Base-by-base conservation (phyloP, 768 basidiomycete genomes). In the Pleurotus tuoliensis region DNA sequence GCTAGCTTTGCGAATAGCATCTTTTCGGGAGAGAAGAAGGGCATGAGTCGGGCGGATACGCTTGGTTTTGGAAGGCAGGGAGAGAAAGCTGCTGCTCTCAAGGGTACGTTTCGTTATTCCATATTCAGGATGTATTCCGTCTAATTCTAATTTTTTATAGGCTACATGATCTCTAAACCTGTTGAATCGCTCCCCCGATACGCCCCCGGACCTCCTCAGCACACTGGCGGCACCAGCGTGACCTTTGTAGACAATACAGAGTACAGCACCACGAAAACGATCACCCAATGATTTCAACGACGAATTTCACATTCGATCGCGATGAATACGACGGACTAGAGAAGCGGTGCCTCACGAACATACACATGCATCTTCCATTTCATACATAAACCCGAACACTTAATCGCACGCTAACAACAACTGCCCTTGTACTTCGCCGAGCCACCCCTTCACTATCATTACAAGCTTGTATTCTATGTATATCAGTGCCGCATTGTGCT, bases 31-130 rank as follows among this genome's bases (percentile, higher is more conserved):
- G 48, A 40, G 27, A 55, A 61, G 18, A 49, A 61, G 24, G 51
- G 43, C 51, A 58, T 51, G 47, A 58, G 39, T 45, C 57, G 20
- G 57, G 55, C 37, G 51, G 68, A 70, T 54, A 82, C 83, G 3
- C 80, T 82, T 66, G 92, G 92, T 1, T 94, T 94, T 62, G 92
- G 92, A 15, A 77, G 82, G 50, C 89, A 91, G 66, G 91, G 82
- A 18, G 88, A 92, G 76, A 92, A 88, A 72, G 78, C 78, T 40
- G 90, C 90, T 4, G 86, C 78, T 3, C 73, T 87, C 49, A 81
- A 79, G 64, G 90, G 90, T 69, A 67, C 59, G 69, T 67, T 61
- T 39, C 59, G 11, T 58, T 62, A 16, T 66, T 66, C 37, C 64
- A 34, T 34, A 9, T 9, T 9, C 30, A 34, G 30, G 30, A 34